Conservation (phyloP, 208 protist genomes). For the Angomonas desouzai region DNA sequence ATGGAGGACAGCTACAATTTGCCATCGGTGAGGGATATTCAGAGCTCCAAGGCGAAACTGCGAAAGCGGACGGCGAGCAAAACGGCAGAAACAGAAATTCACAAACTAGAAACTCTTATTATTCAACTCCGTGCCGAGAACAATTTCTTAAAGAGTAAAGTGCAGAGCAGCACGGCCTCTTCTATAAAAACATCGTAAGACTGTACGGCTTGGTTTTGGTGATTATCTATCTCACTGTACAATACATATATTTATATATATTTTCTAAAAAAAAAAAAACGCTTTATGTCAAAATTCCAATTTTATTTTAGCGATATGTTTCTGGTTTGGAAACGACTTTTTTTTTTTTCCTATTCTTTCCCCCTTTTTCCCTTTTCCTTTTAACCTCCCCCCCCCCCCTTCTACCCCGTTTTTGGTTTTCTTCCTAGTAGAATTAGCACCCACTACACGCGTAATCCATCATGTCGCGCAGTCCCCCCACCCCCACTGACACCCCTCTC, state of each 20-base stretch:
- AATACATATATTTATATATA: slow-evolving; percentile 8
- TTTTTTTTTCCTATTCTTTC: background rate
- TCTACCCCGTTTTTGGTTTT: background rate
- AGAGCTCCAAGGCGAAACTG: background rate
- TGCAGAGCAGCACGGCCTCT: background rate
- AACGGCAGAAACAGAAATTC: background rate
- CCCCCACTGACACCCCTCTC: slow-evolving; percentile 6
- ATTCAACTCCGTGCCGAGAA: background rate
- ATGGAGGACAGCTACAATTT: background rate
- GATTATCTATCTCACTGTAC: no score
- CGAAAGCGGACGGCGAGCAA: slow-evolving; percentile 1
- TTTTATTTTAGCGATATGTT: no score
- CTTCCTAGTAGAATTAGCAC: background rate
- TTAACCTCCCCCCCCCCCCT: background rate
- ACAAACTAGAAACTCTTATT: background rate
- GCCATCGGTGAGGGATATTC: slow-evolving; percentile 6
- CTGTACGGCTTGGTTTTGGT: no score
- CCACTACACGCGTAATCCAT: no score
- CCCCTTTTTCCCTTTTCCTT: slow-evolving; percentile 1
- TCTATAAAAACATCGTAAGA: no score
- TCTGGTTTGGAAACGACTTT: no score
- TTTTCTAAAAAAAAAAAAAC: slow-evolving; percentile 4
- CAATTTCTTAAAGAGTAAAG: slow-evolving; percentile 8
- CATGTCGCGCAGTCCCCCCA: slow-evolving; percentile 4
- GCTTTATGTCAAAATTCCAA: no score